Conservation (phyloP, 768 basidiomycete genomes). For the Russula dissimulans region DNA sequence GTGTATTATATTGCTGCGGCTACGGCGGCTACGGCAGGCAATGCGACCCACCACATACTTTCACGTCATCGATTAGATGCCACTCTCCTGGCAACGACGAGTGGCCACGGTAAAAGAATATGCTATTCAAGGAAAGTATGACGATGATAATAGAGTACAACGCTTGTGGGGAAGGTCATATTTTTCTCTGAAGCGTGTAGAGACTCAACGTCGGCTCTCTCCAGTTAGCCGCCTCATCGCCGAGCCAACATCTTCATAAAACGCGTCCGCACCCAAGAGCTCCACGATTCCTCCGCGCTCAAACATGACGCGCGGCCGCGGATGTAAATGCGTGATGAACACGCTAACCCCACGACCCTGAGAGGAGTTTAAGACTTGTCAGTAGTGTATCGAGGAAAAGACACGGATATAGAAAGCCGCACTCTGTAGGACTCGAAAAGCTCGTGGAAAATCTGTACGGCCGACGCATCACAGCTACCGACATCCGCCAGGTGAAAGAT, state of each 20-base stretch:
- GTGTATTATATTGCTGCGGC: too few species aligned
- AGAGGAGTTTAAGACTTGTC: background rate
- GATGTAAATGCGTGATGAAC: conserved; percentile 39
- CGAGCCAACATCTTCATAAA: conserved; percentile 36
- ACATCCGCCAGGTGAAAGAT: conserved; percentile 95
- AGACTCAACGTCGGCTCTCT: background rate
- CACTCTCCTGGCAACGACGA: too few species aligned
- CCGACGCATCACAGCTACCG: conserved; percentile 87
- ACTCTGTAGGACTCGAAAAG: conserved; percentile 72
- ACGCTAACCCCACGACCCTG: conserved; percentile 38
- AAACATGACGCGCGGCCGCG: conserved; percentile 30
- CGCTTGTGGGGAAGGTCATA: too few species aligned
- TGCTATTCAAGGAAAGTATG: background rate
- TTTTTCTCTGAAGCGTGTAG: background rate
- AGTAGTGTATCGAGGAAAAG: background rate
- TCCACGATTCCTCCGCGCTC: conserved; percentile 36
- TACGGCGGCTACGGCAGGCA: too few species aligned
- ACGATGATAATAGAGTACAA: background rate
- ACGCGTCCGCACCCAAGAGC: conserved; percentile 36
- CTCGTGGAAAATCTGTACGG: conserved; percentile 77
- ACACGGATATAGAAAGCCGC: conserved; percentile 7
- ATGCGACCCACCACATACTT: too few species aligned
- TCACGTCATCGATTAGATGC: too few species aligned
- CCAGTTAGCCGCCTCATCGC: conserved; percentile 34
- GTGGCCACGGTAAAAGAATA: too few species aligned